Percentiles rank a stretch among this genome's conserved stretches.
Conservation (phyloP, 2,329 filamentous ascomycete species). For the Pseudogymnoascus sp. region DNA sequence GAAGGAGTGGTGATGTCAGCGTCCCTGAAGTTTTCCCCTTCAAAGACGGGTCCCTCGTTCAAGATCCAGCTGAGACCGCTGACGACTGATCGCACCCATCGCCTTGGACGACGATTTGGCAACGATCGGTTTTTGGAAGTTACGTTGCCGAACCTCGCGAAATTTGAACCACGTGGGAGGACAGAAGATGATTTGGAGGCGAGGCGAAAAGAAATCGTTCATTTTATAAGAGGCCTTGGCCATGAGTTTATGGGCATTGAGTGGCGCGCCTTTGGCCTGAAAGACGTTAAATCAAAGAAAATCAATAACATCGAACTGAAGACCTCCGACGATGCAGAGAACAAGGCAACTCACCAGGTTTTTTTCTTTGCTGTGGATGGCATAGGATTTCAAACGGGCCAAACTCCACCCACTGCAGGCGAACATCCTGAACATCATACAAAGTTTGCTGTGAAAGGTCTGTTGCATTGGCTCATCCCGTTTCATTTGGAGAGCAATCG, state of each 20-base stretch:
- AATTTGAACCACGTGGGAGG: slow-evolving; percentile 22
- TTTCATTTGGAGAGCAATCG: slow-evolving; percentile 34
- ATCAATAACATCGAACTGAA: slow-evolving; percentile 33
- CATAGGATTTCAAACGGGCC: not conserved
- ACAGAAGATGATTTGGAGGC: slow-evolving; percentile 29
- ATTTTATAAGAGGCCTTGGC: slow-evolving; percentile 32
- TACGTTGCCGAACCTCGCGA: slow-evolving; percentile 39
- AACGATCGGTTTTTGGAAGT: slow-evolving; percentile 52
- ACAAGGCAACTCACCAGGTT: slow-evolving; percentile 35
- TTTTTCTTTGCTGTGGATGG: slow-evolving; percentile 51
- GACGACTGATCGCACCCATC: slow-evolving; percentile 41
- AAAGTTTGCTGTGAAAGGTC: slow-evolving; percentile 31
- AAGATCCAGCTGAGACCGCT: slow-evolving; percentile 41
- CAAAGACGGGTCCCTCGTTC: slow-evolving; percentile 35
- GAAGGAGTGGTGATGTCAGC: slow-evolving; percentile 39
- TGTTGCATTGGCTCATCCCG: slow-evolving; percentile 48
- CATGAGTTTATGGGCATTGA: slow-evolving; percentile 24
- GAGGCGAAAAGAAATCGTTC: slow-evolving; percentile 30
- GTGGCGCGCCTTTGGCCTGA: slow-evolving; percentile 27
- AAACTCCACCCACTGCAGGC: not conserved
- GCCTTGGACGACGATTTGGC: slow-evolving; percentile 48
- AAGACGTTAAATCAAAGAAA: slow-evolving; percentile 18
- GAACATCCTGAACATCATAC: slow-evolving; percentile 11
- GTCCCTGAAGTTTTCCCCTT: slow-evolving; percentile 31
- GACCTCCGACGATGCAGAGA: slow-evolving; percentile 26